phyloP scores from a whole-genome alignment of 345 rosid genomes.

The Psidium friedrichsthalianum region DNA sequence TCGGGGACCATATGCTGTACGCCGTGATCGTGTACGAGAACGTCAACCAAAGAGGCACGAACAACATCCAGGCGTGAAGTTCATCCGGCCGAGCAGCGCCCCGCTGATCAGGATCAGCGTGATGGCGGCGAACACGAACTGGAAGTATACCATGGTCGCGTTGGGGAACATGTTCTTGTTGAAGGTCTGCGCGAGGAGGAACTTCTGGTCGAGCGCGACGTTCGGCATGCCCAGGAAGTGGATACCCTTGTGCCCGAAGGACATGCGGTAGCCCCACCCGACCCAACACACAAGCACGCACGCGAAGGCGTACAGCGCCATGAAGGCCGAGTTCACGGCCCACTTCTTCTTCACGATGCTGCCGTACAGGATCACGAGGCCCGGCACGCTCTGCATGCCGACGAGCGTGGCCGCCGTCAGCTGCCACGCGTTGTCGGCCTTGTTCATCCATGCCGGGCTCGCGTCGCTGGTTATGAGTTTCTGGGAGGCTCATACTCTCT shows the following conservation, averaged over 20 bases:
- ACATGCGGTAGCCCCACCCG: slow-evolving; percentile 50
- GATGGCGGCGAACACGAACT: slow-evolving; percentile 54
- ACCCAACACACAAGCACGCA: slow-evolving; percentile 60
- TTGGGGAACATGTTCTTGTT: slow-evolving; percentile 17
- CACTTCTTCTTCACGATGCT: slow-evolving; percentile 71
- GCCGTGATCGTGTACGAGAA: slow-evolving; percentile 51
- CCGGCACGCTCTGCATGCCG: slow-evolving; percentile 61
- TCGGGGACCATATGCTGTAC: slow-evolving; percentile 41
- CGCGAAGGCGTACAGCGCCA: slow-evolving; percentile 64
- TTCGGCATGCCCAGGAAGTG: slow-evolving; percentile 35
- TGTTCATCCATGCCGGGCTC: slow-evolving; percentile 50
- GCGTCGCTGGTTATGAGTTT: slow-evolving; percentile 24
- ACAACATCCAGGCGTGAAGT: slow-evolving; percentile 63
- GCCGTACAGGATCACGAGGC: slow-evolving; percentile 52
- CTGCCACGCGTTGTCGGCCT: slow-evolving; percentile 71
- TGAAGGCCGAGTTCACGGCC: slow-evolving; percentile 73
- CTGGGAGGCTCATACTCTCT: slow-evolving; percentile 8
- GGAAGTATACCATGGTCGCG: slow-evolving; percentile 60
- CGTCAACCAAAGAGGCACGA: slow-evolving; percentile 62
- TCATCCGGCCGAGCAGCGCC: slow-evolving; percentile 61
- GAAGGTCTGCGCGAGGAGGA: slow-evolving; percentile 14
- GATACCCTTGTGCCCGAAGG: slow-evolving; percentile 31
- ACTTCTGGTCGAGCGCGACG: slow-evolving; percentile 27
- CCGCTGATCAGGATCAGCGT: slow-evolving; percentile 47
- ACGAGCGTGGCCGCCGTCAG: slow-evolving; percentile 55